Conservation (phyloP, 2,329 filamentous ascomycete species). For the Aspergillus bombycis region DNA sequence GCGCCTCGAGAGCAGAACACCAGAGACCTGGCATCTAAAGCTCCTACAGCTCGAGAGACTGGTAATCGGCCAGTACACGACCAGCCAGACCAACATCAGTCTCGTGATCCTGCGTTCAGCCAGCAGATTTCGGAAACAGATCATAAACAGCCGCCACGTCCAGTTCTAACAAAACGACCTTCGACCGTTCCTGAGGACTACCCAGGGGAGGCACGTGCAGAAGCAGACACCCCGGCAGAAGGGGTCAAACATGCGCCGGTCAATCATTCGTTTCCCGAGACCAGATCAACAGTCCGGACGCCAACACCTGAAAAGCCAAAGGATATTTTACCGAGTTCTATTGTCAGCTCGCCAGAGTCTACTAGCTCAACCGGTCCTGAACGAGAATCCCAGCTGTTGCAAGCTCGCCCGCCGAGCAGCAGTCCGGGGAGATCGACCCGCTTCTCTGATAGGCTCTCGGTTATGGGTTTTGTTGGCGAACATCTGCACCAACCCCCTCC, state of each 20-base stretch:
- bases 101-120: neutral
- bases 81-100: neutral
- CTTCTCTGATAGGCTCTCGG: constrained; percentile 56
- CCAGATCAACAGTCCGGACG: constrained; percentile 9
- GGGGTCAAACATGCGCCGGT: neutral
- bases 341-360: constrained; percentile 25
- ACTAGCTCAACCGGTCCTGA: constrained; percentile 21
- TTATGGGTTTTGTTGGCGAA: constrained; percentile 49
- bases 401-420: constrained; percentile 43
- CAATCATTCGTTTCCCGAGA: constrained; percentile 12
- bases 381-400: constrained; percentile 21
- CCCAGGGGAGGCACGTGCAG: constrained; percentile 40
- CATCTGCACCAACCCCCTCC: constrained; percentile 61
- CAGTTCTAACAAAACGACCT: constrained; percentile 36
- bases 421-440: constrained; percentile 61
- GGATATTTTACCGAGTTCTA: constrained; percentile 17
- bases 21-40: constrained; percentile 2
- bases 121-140: constrained; percentile 3
- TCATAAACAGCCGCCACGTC: neutral
- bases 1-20: constrained; percentile 9
- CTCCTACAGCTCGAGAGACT: neutral
- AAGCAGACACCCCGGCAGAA: constrained; percentile 18
- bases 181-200: constrained; percentile 47
- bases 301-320: constrained; percentile 17
- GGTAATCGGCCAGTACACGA: neutral